phyloP scores from a whole-genome alignment of 768 basidiomycete genomes.

The Albatrellus ellisii region DNA sequence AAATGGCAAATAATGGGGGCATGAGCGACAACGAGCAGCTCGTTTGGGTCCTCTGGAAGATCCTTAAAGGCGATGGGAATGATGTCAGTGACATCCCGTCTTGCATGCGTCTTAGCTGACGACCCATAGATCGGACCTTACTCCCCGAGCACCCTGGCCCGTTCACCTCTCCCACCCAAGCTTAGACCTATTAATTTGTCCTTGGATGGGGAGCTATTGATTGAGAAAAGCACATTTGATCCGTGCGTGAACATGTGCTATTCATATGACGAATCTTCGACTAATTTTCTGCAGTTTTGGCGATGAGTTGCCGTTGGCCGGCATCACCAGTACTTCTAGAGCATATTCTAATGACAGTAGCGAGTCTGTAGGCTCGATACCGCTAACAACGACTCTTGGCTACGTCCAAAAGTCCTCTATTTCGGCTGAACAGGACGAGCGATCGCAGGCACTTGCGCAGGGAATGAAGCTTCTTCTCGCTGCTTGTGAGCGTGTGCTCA shows the following conservation, averaged over 20 bases:
- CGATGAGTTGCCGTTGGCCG: neutral
- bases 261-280: neutral
- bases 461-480: conserved; percentile 57
- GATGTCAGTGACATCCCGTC: conserved; percentile 39
- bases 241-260: conserved; percentile 4
- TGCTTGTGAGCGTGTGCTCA: conserved; percentile 60
- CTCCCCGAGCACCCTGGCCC: conserved; percentile 60
- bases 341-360: neutral
- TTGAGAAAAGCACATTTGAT: conserved; percentile 2
- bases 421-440: conserved; percentile 38
- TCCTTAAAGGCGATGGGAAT: conserved; percentile 69
- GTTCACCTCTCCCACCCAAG: conserved; percentile 64
- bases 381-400: neutral
- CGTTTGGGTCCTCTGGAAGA: conserved; percentile 83
- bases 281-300: conserved; percentile 9
- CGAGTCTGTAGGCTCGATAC: neutral
- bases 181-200: conserved; percentile 59
- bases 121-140: conserved; percentile 65
- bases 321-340: neutral
- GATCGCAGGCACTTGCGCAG: conserved; percentile 43
- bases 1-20: conserved; percentile 31
- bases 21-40: conserved; percentile 58
- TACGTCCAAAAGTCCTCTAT: conserved; percentile 14
- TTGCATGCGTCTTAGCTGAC: conserved; percentile 7
- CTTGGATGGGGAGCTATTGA: conserved; percentile 40